Evolutionary conservation across 2,329 filamentous ascomycete genomes (phyloP), one percentile per base, ranked within the genome.

Genomic region (Penicillium psychrosexuale): DNA sequence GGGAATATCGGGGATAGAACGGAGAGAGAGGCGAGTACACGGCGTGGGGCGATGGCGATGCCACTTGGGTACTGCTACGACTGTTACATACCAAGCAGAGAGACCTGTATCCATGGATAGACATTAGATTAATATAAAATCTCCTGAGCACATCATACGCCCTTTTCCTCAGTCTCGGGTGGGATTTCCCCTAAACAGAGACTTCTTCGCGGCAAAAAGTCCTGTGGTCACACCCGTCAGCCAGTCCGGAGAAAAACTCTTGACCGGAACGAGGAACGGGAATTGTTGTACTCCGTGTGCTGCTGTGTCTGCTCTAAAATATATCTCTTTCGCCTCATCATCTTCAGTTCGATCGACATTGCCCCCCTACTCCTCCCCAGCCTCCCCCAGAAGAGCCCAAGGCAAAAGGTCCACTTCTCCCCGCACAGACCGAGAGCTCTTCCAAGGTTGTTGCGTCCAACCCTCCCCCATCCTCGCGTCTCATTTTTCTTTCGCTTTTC

Each of bases 351-450:
- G 30, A 48, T 47, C 50, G 28, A 45, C n/a, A 36, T n/a, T 28
- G 9, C 17, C 22, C 36, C 43, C 34, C 43, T 27, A 51, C 43
- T 43, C 19, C 31, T 27, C 34, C 28, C 47, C 37, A 24, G 40
- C 36, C 44, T 42, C 31, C 56, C 37, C 53, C 49, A 43, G 42
- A 34, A 43, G 28, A 43, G 28, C 19, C n/a, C 42, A 34, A 55
- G 36, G 28, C 33, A 9, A 52, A 51, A 36, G 48, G 44, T 40
- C 49, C 50, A 49, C 51, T 53, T 56, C 50, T 48, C 61, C 61
- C 62, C 62, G 61, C 62, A 62, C 62, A 64, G 62, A 65, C 62
- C 61, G 62, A 62, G 27, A 61, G 59, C 53, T 60, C 54, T 60
- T 47, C 49, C 56, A 48, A 56, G 57, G 51, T 55, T 51, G 31